Evolutionary conservation across 2,329 filamentous ascomycete species (phyloP).

Genomic region (Fonsecaea pedrosoi): DNA sequence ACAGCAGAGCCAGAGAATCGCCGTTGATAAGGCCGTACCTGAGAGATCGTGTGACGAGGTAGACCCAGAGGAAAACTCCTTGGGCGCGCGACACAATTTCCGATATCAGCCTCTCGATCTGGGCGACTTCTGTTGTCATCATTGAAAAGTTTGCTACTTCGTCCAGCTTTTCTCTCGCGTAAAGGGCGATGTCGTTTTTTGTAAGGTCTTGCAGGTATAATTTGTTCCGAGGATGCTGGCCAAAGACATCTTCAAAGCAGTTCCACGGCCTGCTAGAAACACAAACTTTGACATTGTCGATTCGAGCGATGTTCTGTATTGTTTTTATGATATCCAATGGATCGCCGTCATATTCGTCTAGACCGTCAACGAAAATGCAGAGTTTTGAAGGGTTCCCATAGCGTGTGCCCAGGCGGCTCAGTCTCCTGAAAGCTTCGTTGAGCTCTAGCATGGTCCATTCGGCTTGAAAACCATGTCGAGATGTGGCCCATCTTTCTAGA

Average conservation of each 20-base stretch:
- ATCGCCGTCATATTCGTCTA: slow-evolving; percentile 12
- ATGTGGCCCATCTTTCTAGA: slow-evolving; percentile 1
- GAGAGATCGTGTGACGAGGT: neutral
- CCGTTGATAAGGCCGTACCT: slow-evolving; percentile 3
- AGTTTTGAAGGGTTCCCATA: neutral
- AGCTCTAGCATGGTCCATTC: slow-evolving; percentile 7
- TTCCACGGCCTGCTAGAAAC: slow-evolving; percentile 13
- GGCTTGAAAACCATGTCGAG: neutral
- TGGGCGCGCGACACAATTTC: slow-evolving; percentile 7
- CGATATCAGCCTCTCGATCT: neutral
- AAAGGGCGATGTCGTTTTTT: neutral
- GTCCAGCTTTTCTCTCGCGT: slow-evolving; percentile 1
- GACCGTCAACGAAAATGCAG: slow-evolving; percentile 9
- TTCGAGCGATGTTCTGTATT: neutral
- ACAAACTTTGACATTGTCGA: slow-evolving; percentile 12
- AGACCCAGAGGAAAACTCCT: slow-evolving; percentile 14
- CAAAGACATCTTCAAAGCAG: slow-evolving; percentile 12
- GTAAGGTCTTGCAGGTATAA: neutral
- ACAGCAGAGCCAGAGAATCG: neutral
- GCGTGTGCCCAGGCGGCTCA: neutral
- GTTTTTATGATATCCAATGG: slow-evolving; percentile 5
- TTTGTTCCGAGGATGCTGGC: neutral
- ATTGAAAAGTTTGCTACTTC: neutral
- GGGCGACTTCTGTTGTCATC: neutral
- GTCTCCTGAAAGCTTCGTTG: neutral